Conservation (phyloP, 1,284 basidiomycete species). For the Tilletia indica region DNA sequence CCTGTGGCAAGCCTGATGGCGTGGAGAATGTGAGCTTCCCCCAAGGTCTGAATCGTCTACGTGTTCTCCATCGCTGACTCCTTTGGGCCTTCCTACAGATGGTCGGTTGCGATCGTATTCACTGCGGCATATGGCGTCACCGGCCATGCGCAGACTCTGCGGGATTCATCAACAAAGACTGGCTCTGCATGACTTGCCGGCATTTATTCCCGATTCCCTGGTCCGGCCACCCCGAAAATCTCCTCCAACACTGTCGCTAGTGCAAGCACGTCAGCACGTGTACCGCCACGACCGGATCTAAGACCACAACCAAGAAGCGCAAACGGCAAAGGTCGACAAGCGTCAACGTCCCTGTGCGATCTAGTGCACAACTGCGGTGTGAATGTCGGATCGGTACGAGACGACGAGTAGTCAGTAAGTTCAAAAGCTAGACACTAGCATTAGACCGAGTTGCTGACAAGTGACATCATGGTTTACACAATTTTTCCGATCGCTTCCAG, state of each 20-base stretch:
- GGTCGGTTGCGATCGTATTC: neutral
- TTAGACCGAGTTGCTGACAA: too few species aligned
- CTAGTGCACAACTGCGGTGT: too few species aligned
- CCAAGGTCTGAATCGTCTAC: neutral
- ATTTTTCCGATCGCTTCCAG: neutral
- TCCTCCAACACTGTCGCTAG: too few species aligned
- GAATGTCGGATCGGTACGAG: too few species aligned
- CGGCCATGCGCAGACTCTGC: neutral
- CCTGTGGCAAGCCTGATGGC: neutral
- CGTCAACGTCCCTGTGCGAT: too few species aligned
- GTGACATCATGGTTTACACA: too few species aligned
- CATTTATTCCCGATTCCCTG: neutral
- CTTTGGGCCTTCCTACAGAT: neutral
- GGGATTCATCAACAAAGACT: neutral
- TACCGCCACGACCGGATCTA: neutral
- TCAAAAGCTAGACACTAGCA: too few species aligned
- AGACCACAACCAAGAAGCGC: neutral
- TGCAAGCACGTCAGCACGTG: too few species aligned
- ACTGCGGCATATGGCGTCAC: neutral
- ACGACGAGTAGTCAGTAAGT: too few species aligned
- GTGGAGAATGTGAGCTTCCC: neutral
- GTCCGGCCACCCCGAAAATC: too few species aligned
- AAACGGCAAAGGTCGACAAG: neutral
- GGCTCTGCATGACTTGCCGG: neutral
- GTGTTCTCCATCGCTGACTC: neutral